A percentile compares a stretch with the other conserved stretches of the same genome.
phyloP scores from a whole-genome alignment of 2,329 filamentous ascomycete genomes.

The Cercospora nicotianae region DNA sequence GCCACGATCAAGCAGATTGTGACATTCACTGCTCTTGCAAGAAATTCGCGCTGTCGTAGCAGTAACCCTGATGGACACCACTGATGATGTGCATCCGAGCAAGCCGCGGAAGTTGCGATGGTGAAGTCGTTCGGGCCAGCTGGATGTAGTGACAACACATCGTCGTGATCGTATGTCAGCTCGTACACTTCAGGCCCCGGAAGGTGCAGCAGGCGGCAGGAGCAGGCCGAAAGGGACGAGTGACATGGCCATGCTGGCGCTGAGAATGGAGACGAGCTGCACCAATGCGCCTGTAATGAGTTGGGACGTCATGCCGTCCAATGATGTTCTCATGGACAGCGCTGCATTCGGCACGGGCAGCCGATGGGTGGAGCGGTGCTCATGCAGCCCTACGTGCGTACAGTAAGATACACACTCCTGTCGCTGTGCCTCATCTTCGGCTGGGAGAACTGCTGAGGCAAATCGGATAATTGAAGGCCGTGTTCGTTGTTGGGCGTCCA shows the following conservation, averaged over 20 bases:
- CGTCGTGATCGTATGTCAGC: background rate
- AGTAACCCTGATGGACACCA: background rate
- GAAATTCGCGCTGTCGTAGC: background rate
- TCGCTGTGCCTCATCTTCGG: background rate
- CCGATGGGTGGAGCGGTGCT: background rate
- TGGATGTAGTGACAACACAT: background rate
- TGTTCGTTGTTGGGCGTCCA: background rate
- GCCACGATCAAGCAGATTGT: background rate
- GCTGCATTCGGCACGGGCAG: background rate
- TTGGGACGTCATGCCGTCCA: conserved; percentile 1
- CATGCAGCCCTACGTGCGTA: conserved; percentile 1
- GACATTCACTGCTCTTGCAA: background rate
- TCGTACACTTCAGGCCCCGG: background rate
- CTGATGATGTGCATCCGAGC: background rate
- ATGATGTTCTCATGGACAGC: background rate
- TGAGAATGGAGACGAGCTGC: background rate
- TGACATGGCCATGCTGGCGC: background rate
- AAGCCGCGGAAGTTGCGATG: background rate
- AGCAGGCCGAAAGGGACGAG: background rate
- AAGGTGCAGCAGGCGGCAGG: background rate
- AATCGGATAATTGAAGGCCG: background rate
- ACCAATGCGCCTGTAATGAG: background rate
- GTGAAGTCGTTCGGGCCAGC: background rate
- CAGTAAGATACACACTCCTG: background rate
- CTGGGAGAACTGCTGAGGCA: background rate